Base-by-base conservation (phyloP, 805 yeast genomes). In the Myxozyma neotropica region DNA sequence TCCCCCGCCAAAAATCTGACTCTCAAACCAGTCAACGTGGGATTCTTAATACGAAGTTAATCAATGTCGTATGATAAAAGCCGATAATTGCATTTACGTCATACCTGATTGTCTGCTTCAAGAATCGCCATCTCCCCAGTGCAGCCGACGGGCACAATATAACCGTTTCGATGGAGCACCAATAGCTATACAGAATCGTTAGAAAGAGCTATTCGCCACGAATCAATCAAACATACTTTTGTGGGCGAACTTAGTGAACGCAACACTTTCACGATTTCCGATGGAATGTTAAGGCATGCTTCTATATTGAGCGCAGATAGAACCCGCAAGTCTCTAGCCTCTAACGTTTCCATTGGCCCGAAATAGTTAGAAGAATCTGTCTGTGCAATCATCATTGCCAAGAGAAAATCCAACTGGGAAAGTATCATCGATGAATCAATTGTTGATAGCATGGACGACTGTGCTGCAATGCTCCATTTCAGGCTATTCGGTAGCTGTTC, bases 71-170 rank as follows among this genome's bases (percentile, higher is more conserved):
- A 13, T 15, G 10, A 24, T 24, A n/a, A 12, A 6, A 13, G 15
- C 17, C 10, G 29, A n/a, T 10, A 26, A 35, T 17, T 0, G 15
- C 31, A 3, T 15, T 23, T 15, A 36, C 17, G n/a, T n/a, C 51
- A 17, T 27, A 45, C 53, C n/a, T 47, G 7, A 7, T 31, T 15
- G 15, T 26, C 24, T 19, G 36, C 19, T 17, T 47, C 39, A 4
- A 29, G 39, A 15, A 62, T 17, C 12, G 53, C 43, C 29, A 64
- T 51, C 52, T 62, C 66, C 4, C 67, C 67, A 23, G 49, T 43
- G 3, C 67, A 63, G 4, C 67, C 67, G n/a, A 45, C 26, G 12
- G 57, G 57, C 6, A 54, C 51, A 21, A 58, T 27, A 19, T 19
- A n/a, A 8, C 23, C 38, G 3, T 43, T 35, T 3, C 45, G 17